Evolutionary conservation across 1,284 basidiomycete species (phyloP).

Genomic region (Ustilago vetiveriae): DNA sequence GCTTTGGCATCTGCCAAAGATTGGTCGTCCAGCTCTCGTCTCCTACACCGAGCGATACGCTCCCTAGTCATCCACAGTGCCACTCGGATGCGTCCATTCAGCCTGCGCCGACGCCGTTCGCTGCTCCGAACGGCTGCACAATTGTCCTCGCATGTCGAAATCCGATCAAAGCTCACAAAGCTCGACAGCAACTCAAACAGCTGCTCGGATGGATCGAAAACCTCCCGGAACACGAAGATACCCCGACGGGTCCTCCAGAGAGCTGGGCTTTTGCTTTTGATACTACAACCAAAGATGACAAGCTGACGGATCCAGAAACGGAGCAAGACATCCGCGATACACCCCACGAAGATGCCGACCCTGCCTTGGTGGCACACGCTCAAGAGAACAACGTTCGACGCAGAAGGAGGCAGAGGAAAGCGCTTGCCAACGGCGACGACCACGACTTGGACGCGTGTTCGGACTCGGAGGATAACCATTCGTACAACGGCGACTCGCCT

Average conservation of each 20-base stretch:
- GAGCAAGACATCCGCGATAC: slow-evolving; percentile 47
- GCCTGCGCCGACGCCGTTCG: slow-evolving; percentile 57
- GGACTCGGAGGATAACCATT: slow-evolving; percentile 7
- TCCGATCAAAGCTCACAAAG: slow-evolving; percentile 65
- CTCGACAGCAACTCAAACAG: slow-evolving; percentile 51
- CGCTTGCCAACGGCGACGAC: slow-evolving; percentile 32
- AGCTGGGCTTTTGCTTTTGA: slow-evolving; percentile 48
- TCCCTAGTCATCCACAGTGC: slow-evolving; percentile 36
- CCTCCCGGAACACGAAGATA: slow-evolving; percentile 55
- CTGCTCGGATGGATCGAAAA: slow-evolving; percentile 55
- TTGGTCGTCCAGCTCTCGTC: slow-evolving; percentile 65
- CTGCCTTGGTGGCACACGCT: slow-evolving; percentile 46
- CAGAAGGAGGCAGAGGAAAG: slow-evolving; percentile 42
- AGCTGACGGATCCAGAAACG: slow-evolving; percentile 38
- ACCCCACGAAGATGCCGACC: slow-evolving; percentile 55
- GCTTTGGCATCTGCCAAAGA: slow-evolving; percentile 65
- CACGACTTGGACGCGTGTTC: slow-evolving; percentile 2
- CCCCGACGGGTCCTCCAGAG: slow-evolving; percentile 45
- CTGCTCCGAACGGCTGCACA: slow-evolving; percentile 64
- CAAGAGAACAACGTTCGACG: slow-evolving; percentile 45
- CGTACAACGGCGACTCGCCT: slow-evolving; percentile 1
- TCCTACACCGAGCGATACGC: slow-evolving; percentile 60
- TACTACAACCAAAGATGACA: slow-evolving; percentile 35
- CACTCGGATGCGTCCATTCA: slow-evolving; percentile 15
- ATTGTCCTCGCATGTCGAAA: slow-evolving; percentile 66